Evolutionary conservation across 495 filamentous ascomycete species (phyloP).

Genomic region (Zalerion maritima): DNA sequence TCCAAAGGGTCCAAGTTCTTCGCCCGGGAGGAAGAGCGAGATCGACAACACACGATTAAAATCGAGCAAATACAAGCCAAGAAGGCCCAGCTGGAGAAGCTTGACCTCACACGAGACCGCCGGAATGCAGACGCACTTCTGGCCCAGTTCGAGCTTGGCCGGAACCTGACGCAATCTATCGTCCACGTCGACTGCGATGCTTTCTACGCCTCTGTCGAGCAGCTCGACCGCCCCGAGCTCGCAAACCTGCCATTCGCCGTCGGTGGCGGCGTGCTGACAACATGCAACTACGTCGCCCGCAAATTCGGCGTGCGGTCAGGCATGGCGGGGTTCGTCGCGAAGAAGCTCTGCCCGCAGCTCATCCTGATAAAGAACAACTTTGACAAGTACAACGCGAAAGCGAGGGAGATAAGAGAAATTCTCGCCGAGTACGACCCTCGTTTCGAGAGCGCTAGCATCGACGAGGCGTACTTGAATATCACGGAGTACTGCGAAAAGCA

Average conservation of each 20-base stretch:
- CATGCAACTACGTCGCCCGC: slow-evolving; percentile 86
- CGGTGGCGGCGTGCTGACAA: slow-evolving; percentile 80
- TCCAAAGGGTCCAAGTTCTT: slow-evolving; percentile 97
- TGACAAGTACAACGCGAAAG: slow-evolving; percentile 83
- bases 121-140: slow-evolving; percentile 72
- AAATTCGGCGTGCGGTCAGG: slow-evolving; percentile 83
- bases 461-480: slow-evolving; percentile 94
- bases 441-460: slow-evolving; percentile 85
- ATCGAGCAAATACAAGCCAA: slow-evolving; percentile 65
- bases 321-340: slow-evolving; percentile 92
- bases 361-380: slow-evolving; percentile 76
- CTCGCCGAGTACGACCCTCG: slow-evolving; percentile 75
- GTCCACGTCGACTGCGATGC: slow-evolving; percentile 96
- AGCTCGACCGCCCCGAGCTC: slow-evolving; percentile 79
- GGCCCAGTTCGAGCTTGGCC: slow-evolving; percentile 55
- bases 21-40: slow-evolving; percentile 72
- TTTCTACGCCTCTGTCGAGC: slow-evolving; percentile 93
- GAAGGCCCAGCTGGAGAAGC: slow-evolving; percentile 61
- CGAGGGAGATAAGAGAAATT: slow-evolving; percentile 71
- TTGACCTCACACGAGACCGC: slow-evolving; percentile 58
- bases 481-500: slow-evolving; percentile 70
- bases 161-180: slow-evolving; percentile 71
- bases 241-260: slow-evolving; percentile 86
- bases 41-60: slow-evolving; percentile 72
- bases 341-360: slow-evolving; percentile 81